A percentile compares a stretch with the other conserved stretches of the same genome.
phyloP scores from a whole-genome alignment of 345 rosid species.

The Rhodomyrtus tomentosa region DNA sequence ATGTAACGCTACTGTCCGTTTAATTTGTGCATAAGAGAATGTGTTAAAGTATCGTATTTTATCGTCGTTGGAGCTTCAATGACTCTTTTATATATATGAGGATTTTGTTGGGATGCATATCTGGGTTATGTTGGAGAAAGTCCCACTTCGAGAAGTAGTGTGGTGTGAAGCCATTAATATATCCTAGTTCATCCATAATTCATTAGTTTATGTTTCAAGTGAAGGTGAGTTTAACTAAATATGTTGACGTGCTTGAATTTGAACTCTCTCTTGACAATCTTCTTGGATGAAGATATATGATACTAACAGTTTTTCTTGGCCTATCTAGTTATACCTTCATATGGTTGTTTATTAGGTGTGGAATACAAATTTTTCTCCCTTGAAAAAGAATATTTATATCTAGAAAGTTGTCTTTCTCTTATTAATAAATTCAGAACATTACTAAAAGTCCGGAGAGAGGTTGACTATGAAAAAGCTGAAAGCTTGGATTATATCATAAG shows the following conservation, averaged over 20 bases:
- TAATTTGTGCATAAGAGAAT: not conserved
- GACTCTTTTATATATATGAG: not conserved
- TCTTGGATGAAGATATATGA: too few relatives aligned
- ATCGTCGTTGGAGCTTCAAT: not conserved
- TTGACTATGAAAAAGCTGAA: not conserved
- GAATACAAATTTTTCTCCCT: not conserved
- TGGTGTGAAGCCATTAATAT: too few relatives aligned
- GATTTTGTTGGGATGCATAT: too few relatives aligned
- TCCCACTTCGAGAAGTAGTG: too few relatives aligned
- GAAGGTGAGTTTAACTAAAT: too few relatives aligned
- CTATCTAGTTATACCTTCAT: not conserved
- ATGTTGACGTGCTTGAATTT: too few relatives aligned
- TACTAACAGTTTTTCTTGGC: not conserved
- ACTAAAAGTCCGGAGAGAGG: not conserved
- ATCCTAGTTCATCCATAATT: too few relatives aligned
- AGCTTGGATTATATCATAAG: not conserved
- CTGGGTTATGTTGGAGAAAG: too few relatives aligned
- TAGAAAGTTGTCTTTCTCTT: not conserved
- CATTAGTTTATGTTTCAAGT: too few relatives aligned
- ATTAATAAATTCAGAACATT: not conserved
- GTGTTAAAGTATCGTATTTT: not conserved
- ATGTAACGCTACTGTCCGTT: not conserved
- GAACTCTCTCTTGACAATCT: too few relatives aligned
- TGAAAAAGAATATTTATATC: not conserved
- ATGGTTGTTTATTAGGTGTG: not conserved